Base-by-base conservation (phyloP, 2,329 filamentous ascomycete species). In the Colletotrichum lentis region DNA sequence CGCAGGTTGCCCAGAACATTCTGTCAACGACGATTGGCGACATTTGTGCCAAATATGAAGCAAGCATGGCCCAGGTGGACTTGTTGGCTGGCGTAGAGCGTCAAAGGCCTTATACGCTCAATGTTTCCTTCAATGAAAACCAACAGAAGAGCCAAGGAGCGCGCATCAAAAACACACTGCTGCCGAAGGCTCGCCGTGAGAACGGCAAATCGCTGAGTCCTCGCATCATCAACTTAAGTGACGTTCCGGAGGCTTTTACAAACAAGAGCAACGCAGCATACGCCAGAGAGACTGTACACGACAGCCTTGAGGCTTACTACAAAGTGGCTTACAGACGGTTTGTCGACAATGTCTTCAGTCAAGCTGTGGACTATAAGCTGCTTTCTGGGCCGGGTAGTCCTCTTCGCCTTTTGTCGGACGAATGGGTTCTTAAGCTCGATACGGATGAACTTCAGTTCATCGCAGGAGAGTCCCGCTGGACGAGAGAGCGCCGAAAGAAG, bases 331-430 rank as follows among this genome's bases (percentile, higher is more conserved):
- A 71, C 5, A 72, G 76, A 8, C 73, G 75, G 1, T 79, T 80
- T 57, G 72, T 79, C 22, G 78, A 80, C 69, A 78, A 77, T 53
- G 61, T 80, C 24, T 77, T 75, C 62, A 73, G 71, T 2, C 76
- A 77, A 35, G 76, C 72, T 0, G 74, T 79, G 6, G 72, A 73
- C 46, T 69, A 75, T 52, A 49, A 57, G 5, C 73, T 79, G 1
- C 58, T 79, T 0, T 58, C 60, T 22, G 76, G 76, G 0, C 64
- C 71, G 0, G 43, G 64, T 0, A 76, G 74, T 3, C 77, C 77
- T 1, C 71, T 79, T 16, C 47, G 39, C 0, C 69, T 77, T 14
- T 76, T 79, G 39, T 73, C 67, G 14, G 73, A 76, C 41, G 66
- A 77, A 2, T 78, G 76, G 76, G 77, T 78, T 6, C 69, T 75